Evolutionary conservation across 768 basidiomycete genomes (phyloP).

Genomic region (Lactarius hatsudake): DNA sequence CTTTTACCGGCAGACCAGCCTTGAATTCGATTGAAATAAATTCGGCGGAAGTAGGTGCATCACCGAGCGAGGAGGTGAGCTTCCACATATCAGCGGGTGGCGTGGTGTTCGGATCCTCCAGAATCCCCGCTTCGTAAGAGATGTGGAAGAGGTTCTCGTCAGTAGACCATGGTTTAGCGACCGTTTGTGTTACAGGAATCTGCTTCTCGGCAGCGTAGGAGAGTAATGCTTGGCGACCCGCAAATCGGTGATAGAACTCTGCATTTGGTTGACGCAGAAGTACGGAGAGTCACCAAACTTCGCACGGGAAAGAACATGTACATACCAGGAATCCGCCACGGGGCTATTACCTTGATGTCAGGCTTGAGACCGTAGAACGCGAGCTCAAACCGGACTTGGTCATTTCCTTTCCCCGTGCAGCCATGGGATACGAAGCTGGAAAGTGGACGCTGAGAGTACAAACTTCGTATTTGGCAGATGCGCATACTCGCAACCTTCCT

Average conservation of each 20-base stretch:
- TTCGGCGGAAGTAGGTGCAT: conserved; percentile 78
- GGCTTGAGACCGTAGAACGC: conserved; percentile 99
- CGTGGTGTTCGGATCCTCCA: conserved; percentile 93
- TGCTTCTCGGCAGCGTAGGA: conserved; percentile 81
- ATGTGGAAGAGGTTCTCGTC: conserved; percentile 99
- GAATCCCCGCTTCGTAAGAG: conserved; percentile 98
- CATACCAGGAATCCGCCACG: conserved; percentile 93
- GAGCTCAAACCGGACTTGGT: conserved; percentile 98
- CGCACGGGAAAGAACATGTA: not conserved
- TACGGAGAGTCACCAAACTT: not conserved
- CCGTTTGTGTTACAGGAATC: conserved; percentile 93
- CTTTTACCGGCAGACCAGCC: conserved; percentile 82
- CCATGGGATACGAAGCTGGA: conserved; percentile 92
- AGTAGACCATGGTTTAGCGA: conserved; percentile 98
- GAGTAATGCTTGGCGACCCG: conserved; percentile 91
- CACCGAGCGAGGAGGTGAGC: conserved; percentile 78
- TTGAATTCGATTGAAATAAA: conserved; percentile 82
- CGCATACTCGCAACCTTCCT: conserved; percentile 92
- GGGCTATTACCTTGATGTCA: conserved; percentile 97
- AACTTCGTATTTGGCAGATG: not conserved
- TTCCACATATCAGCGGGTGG: conserved; percentile 99
- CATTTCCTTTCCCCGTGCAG: conserved; percentile 99
- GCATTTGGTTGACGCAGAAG: conserved; percentile 6
- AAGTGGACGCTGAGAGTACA: not conserved
- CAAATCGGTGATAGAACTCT: conserved; percentile 98